A percentile compares a stretch with the other conserved stretches of the same genome.
These are phyloP conservation scores for Penicillium sp. DNA, from an alignment of 2,329 filamentous ascomycete species.

Conservation along the genomic window DNA sequence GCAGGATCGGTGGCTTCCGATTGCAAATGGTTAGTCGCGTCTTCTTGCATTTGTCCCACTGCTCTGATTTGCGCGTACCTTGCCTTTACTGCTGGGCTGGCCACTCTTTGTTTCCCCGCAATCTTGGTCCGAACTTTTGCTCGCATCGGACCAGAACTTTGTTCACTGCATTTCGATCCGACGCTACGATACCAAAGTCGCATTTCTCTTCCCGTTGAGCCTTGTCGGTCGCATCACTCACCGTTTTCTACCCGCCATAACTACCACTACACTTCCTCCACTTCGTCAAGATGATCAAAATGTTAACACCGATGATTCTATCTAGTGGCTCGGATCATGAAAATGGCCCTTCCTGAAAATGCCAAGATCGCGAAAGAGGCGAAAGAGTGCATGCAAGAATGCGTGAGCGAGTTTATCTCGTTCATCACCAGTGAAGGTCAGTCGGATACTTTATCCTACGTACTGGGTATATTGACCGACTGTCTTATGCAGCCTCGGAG, in stretches of 20 bases:
- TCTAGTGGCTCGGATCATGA: constrained; percentile 99
- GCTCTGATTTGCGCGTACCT: constrained; percentile 57
- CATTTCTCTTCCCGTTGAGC: background rate
- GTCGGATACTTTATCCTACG: constrained; percentile 35
- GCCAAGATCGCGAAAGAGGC: constrained; percentile 99
- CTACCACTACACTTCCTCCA: background rate
- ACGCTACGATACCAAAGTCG: background rate
- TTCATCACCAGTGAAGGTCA: constrained; percentile 99
- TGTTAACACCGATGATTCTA: constrained; percentile 56
- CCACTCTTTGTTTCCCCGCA: constrained; percentile 30
- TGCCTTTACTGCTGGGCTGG: constrained; percentile 30
- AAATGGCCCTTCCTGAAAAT: constrained; percentile 93
- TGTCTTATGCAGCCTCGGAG: constrained; percentile 72
- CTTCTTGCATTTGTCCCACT: constrained; percentile 38
- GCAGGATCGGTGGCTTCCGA: constrained; percentile 98
- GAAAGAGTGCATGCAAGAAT: constrained; percentile 99
- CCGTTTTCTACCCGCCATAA: background rate
- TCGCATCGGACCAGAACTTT: constrained; percentile 9
- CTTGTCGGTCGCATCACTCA: background rate
- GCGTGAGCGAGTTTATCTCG: constrained; percentile 98
- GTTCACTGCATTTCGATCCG: background rate
- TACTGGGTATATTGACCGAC: constrained; percentile 2
- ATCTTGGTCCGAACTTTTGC: constrained; percentile 26
- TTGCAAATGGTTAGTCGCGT: constrained; percentile 94
- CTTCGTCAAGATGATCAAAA: background rate